Evolutionary conservation across 805 yeast genomes (phyloP).

Genomic region (Metschnikowia lachancei): DNA sequence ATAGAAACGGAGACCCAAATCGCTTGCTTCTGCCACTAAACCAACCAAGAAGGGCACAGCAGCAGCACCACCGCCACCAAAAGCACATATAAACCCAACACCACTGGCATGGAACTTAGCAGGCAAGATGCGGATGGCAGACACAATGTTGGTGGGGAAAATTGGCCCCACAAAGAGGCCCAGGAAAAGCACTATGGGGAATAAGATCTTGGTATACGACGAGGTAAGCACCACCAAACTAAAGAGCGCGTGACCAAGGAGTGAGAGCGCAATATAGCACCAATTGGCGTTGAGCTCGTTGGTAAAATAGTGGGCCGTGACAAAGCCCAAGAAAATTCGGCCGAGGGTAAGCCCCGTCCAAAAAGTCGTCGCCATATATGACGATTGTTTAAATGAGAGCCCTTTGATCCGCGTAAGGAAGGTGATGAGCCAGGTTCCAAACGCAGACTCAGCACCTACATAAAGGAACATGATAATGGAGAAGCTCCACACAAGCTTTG

Average conservation of each 20-base stretch:
- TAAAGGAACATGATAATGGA: slow-evolving; percentile 45
- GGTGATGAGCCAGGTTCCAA: slow-evolving; percentile 54
- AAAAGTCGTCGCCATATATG: slow-evolving; percentile 49
- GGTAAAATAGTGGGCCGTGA: slow-evolving; percentile 47
- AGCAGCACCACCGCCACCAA: slow-evolving; percentile 86
- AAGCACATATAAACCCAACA: slow-evolving; percentile 70
- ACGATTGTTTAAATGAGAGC: slow-evolving; percentile 35
- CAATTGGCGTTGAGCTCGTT: slow-evolving; percentile 48
- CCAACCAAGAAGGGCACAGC: slow-evolving; percentile 68
- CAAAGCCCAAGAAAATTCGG: slow-evolving; percentile 49
- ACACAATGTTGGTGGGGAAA: slow-evolving; percentile 66
- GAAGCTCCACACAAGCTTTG: slow-evolving; percentile 40
- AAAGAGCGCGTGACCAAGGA: slow-evolving; percentile 29
- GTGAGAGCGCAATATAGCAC: slow-evolving; percentile 34
- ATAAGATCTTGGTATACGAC: slow-evolving; percentile 27
- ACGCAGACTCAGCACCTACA: slow-evolving; percentile 52
- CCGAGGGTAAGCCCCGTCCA: slow-evolving; percentile 54
- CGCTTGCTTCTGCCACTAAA: slow-evolving; percentile 34
- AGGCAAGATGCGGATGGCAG: slow-evolving; percentile 63
- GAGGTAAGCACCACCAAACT: slow-evolving; percentile 32
- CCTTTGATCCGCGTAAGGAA: slow-evolving; percentile 42
- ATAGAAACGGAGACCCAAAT: slow-evolving; percentile 30
- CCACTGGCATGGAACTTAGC: slow-evolving; percentile 58
- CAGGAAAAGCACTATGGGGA: slow-evolving; percentile 36
- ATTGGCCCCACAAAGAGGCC: slow-evolving; percentile 55